Evolutionary conservation across 139 green algal genomes (phyloP), one percentile per base, ranked within the genome.

Genomic region (Coelastrella sp.): DNA sequence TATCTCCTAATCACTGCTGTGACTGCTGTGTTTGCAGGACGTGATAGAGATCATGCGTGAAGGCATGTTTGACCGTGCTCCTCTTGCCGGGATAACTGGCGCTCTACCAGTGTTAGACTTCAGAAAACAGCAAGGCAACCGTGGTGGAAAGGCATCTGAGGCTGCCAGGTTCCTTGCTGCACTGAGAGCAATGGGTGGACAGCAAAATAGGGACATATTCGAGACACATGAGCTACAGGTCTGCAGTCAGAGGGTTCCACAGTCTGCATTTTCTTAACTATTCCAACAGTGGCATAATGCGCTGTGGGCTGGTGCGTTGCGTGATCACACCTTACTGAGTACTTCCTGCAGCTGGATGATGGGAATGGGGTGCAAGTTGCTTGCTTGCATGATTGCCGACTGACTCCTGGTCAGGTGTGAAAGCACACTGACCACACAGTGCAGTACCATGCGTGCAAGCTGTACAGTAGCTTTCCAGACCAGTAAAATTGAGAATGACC

Each of bases 1-100:
- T 10, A 68, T 17, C 61, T 19, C 8, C 61, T 47, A 22, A 76
- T 5, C 16, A 23, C 78, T 32, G 5, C 78, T 85, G 58, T 23
- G 58, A 22, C 59, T 78, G 73, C 6, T 66, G 19, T 66, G 16
- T 23, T 59, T 71, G 23, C 82, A 94, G 92, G 96, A 98, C 71
- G 97, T 95, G 47, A 93, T 98, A 5, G 95, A 97, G 86, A 92
- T 98, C 56, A 95, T 98, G 94, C 90, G 91, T 14, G 92, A 95
- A 56, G 92, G 92, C 57, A 85, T 98, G 92, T 92, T 92, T 22
- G 94, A 97, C 86, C 84, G 90, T 4, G 93, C 94, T 5, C 93
- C 89, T 22, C 84, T 91, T 4, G 68, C 76, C 23, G 92, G 87
- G 54, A 5, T 85, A n/a, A 5, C 80, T 54, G n/a, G 82, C 47